phyloP scores from a whole-genome alignment of 441 rosid species.

The Bruguiera hainesii region DNA sequence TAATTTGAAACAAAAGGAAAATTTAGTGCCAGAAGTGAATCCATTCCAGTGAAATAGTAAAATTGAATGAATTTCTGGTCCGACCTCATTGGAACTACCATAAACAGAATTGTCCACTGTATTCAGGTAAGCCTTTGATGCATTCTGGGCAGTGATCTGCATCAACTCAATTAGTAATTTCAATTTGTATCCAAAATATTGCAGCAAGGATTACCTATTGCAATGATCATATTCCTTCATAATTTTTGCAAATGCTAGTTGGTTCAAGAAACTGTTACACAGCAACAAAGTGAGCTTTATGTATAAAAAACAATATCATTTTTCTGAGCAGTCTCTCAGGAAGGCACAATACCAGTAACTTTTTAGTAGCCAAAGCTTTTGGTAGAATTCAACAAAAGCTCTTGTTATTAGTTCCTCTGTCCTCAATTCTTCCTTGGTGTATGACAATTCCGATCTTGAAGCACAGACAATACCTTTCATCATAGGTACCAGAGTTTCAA shows the following conservation, averaged over 20 bases:
- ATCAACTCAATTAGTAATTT: constrained; percentile 9
- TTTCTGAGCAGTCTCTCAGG: neutral
- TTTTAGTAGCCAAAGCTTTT: constrained; percentile 57
- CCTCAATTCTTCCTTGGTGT: constrained; percentile 49
- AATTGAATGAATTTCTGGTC: neutral
- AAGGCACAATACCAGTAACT: constrained; percentile 52
- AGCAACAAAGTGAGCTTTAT: neutral
- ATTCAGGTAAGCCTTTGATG: constrained; percentile 52
- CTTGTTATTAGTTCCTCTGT: constrained; percentile 49
- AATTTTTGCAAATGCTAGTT: constrained; percentile 67
- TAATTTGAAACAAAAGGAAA: neutral
- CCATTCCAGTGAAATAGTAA: neutral
- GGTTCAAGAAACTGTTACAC: constrained; percentile 60
- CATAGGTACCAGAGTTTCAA: constrained; percentile 51
- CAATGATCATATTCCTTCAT: constrained; percentile 75
- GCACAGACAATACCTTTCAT: constrained; percentile 38
- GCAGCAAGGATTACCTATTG: neutral
- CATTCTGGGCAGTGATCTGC: constrained; percentile 56
- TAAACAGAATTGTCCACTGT: constrained; percentile 67
- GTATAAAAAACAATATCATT: neutral
- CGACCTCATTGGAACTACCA: constrained; percentile 64
- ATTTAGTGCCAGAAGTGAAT: constrained; percentile 5
- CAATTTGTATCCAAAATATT: neutral
- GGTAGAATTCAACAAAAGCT: constrained; percentile 62
- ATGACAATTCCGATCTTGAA: constrained; percentile 34